phyloP scores from a whole-genome alignment of 2,329 filamentous ascomycete genomes.

The Paecilomyces variotii region DNA sequence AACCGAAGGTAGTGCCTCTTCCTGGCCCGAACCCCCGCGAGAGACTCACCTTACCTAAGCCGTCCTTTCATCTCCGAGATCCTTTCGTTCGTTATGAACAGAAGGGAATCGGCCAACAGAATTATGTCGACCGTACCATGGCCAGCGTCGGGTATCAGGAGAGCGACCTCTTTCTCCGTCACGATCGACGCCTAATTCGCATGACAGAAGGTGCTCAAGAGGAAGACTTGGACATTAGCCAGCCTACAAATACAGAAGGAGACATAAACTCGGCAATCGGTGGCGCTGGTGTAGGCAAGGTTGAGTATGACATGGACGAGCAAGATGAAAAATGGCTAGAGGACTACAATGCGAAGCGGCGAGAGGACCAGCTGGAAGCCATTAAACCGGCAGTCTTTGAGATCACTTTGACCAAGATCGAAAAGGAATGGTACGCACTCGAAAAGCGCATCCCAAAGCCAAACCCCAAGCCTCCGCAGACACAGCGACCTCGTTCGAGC shows the following conservation, averaged over 20 bases:
- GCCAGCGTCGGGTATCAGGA: conserved; percentile 94
- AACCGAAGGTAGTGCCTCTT: conserved; percentile 43
- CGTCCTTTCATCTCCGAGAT: conserved; percentile 39
- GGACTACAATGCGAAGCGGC: conserved; percentile 69
- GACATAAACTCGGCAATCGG: conserved; percentile 46
- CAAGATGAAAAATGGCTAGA: conserved; percentile 97
- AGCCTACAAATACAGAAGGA: conserved; percentile 49
- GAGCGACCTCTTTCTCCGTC: conserved; percentile 77
- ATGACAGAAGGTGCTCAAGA: conserved; percentile 55
- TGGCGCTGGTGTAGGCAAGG: conserved; percentile 59
- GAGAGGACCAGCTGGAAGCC: conserved; percentile 63
- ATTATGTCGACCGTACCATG: conserved; percentile 95
- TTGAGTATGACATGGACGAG: conserved; percentile 99
- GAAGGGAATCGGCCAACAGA: conserved; percentile 73
- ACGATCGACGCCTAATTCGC: conserved; percentile 62
- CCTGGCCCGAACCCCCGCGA: conserved; percentile 44
- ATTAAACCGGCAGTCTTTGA: conserved; percentile 94
- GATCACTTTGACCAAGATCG: conserved; percentile 96
- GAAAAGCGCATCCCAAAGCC: conserved; percentile 96
- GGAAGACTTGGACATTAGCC: conserved; percentile 53
- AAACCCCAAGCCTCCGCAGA: conserved; percentile 92
- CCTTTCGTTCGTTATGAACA: conserved; percentile 56
- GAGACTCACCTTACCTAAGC: conserved; percentile 41
- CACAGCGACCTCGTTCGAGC: conserved; percentile 83
- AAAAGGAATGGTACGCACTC: conserved; percentile 95